phyloP scores from a whole-genome alignment of 2,329 filamentous ascomycete genomes.

The Fusarium humuli region DNA sequence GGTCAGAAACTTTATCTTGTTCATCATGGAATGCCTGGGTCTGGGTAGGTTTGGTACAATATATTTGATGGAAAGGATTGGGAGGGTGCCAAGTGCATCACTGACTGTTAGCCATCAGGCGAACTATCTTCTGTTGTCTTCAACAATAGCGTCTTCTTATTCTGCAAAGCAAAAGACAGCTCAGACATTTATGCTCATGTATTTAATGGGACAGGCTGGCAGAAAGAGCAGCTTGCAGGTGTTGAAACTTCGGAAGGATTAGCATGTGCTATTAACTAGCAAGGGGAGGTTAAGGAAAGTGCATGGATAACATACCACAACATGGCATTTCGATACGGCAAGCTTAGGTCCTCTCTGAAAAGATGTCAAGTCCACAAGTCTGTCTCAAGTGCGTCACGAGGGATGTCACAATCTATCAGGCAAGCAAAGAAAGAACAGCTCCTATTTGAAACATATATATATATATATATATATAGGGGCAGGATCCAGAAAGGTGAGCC shows the following conservation, averaged over 20 bases:
- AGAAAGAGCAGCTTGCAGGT: rapidly evolving
- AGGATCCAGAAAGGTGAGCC: too few relatives aligned
- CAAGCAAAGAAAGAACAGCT: too few relatives aligned
- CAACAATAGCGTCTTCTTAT: background rate
- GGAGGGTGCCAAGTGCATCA: background rate
- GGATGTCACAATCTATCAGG: too few relatives aligned
- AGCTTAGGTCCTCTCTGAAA: too few relatives aligned
- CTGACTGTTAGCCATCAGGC: background rate
- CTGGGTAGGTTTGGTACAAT: background rate
- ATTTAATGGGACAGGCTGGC: background rate
- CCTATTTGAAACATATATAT: too few relatives aligned
- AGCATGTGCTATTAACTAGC: background rate
- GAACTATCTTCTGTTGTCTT: background rate
- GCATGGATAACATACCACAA: too few relatives aligned
- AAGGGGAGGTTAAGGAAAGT: too few relatives aligned
- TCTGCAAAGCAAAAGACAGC: background rate
- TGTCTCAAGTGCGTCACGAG: too few relatives aligned
- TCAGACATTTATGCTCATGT: background rate
- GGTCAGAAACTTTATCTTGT: background rate
- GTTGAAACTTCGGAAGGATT: background rate
- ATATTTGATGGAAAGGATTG: background rate
- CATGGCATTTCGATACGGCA: too few relatives aligned
- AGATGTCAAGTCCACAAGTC: too few relatives aligned
- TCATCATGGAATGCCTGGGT: background rate
- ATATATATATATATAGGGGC: too few relatives aligned